These are phyloP conservation scores for Dothideomycetes sp. DNA, from an alignment of 2,329 filamentous ascomycete genomes.

Conservation along the genomic window DNA sequence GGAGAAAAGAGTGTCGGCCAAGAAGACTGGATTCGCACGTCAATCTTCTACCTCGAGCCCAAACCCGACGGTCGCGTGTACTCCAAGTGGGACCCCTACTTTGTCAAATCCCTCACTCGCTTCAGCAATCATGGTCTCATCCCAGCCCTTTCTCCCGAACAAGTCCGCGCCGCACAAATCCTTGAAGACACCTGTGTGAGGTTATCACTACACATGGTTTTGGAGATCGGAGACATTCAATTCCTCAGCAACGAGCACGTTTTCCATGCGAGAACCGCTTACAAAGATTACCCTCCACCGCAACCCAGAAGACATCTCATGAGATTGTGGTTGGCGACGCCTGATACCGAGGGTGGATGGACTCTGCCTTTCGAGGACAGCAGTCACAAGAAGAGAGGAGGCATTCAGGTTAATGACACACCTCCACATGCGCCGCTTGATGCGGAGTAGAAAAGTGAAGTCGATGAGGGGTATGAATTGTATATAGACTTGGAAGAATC, in stretches of 20 bases:
- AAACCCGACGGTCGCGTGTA: conserved; percentile 59
- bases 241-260: conserved; percentile 75
- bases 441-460: conserved; percentile 54
- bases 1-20: conserved; percentile 68
- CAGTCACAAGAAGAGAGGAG: conserved; percentile 75
- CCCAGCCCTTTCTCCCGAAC: conserved; percentile 60
- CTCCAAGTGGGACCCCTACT: conserved; percentile 88
- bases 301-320: conserved; percentile 68
- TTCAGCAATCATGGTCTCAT: conserved; percentile 67
- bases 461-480: too few relatives aligned
- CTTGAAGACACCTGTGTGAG: conserved; percentile 68
- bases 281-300: conserved; percentile 61
- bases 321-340: conserved; percentile 75
- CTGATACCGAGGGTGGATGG: conserved; percentile 78
- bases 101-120: conserved; percentile 62
- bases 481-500: too few relatives aligned
- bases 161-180: conserved; percentile 57
- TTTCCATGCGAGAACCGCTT: conserved; percentile 71
- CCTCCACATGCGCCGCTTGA: conserved; percentile 66
- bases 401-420: conserved; percentile 77
- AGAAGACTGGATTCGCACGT: conserved; percentile 62
- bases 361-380: conserved; percentile 72
- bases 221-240: conserved; percentile 82
- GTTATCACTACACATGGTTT: conserved; percentile 71
- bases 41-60: conserved; percentile 69